A percentile compares a stretch with the other conserved stretches of the same genome.
phyloP scores from a whole-genome alignment of 192 early-diverging fungal genomes.

The Linnemannia exigua region DNA sequence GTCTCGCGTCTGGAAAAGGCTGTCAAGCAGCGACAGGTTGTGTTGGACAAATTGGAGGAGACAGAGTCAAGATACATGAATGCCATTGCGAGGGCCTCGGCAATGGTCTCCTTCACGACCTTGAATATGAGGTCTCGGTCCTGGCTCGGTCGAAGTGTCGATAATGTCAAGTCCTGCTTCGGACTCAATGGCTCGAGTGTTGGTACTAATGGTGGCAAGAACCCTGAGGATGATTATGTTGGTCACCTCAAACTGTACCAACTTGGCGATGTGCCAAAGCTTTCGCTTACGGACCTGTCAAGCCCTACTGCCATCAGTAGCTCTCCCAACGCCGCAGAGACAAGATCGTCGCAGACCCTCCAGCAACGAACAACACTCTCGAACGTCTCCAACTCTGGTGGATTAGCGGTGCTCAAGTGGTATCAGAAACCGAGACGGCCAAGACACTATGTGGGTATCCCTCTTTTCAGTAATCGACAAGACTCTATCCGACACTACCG shows the following conservation, averaged over 20 bases:
- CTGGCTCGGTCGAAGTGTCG: constrained; percentile 14
- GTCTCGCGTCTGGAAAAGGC: constrained; percentile 17
- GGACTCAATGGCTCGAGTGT: neutral
- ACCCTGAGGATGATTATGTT: constrained; percentile 19
- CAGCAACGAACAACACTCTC: neutral
- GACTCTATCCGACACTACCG: constrained; percentile 40
- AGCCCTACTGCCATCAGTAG: neutral
- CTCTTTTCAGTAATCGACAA: constrained; percentile 24
- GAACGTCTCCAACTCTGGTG: neutral
- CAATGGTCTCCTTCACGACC: constrained; percentile 17
- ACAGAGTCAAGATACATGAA: constrained; percentile 26
- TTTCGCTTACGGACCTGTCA: constrained; percentile 21
- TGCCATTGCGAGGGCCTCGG: constrained; percentile 28
- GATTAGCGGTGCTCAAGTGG: constrained; percentile 17
- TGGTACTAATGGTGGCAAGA: neutral
- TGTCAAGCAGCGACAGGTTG: constrained; percentile 18
- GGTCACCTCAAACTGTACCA: constrained; percentile 33
- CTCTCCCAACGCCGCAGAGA: neutral
- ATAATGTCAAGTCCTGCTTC: constrained; percentile 11
- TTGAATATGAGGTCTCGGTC: constrained; percentile 21
- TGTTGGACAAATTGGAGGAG: constrained; percentile 23
- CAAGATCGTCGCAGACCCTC: neutral
- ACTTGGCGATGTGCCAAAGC: constrained; percentile 20
- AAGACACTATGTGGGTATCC: constrained; percentile 20
- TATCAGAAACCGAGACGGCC: constrained; percentile 30